These are phyloP conservation scores for Fusarium tuaranense DNA, from an alignment of 2,329 filamentous ascomycete genomes.

Conservation along the genomic window DNA sequence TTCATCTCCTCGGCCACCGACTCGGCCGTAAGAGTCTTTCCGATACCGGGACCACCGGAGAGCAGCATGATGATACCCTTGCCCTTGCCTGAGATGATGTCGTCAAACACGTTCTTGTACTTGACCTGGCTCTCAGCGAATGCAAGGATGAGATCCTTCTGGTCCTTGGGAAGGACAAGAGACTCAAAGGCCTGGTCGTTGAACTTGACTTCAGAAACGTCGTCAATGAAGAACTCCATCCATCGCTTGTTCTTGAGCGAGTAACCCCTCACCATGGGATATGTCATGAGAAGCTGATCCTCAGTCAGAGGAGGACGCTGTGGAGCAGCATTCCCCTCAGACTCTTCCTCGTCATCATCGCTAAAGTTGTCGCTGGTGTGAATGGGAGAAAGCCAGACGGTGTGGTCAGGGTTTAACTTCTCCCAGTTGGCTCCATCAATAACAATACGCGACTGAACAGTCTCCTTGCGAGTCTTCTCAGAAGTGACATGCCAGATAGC, in stretches of 20 bases:
- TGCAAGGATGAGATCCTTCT: constrained; percentile 64
- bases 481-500: constrained; percentile 47
- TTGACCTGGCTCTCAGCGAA: constrained; percentile 61
- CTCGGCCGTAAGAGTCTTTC: constrained; percentile 63
- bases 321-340: background rate
- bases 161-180: constrained; percentile 61
- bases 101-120: constrained; percentile 59
- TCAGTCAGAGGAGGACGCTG: constrained; percentile 49
- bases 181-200: constrained; percentile 61
- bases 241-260: constrained; percentile 60
- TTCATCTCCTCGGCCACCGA: constrained; percentile 62
- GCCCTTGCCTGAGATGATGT: constrained; percentile 65
- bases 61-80: constrained; percentile 63
- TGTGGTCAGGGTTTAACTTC: constrained; percentile 44
- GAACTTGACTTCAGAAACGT: constrained; percentile 59
- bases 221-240: constrained; percentile 62
- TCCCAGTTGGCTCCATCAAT: constrained; percentile 48
- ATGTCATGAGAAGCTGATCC: constrained; percentile 55
- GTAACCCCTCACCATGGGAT: constrained; percentile 60
- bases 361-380: constrained; percentile 12
- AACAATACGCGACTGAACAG: constrained; percentile 47
- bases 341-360: constrained; percentile 16
- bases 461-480: constrained; percentile 42
- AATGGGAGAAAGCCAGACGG: constrained; percentile 32
- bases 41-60: constrained; percentile 61